Base-by-base conservation (phyloP, 2,329 filamentous ascomycete species). In the Pezicula neosporulosa region DNA sequence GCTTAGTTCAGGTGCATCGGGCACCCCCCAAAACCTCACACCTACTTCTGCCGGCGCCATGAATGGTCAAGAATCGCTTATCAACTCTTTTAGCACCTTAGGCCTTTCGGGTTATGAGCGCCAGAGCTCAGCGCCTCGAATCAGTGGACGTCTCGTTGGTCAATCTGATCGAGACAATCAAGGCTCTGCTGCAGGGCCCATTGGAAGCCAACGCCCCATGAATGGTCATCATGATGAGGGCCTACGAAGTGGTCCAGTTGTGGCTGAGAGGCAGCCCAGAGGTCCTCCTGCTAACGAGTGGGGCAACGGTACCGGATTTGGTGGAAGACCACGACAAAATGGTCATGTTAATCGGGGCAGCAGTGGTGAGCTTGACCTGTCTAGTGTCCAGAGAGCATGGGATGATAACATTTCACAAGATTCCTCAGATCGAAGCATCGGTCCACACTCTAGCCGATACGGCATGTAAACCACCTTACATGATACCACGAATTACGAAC, bases 11-110 rank as follows among this genome's bases (percentile, higher is more conserved):
- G 77, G 73, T 35, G 76, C 81, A 28, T 83, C 83, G 39, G 84
- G 80, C 64, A 87, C 85, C 19, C 84, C 85, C 9, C 30, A 10
- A 8, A 86, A 80, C 47, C 73, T 87, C 53, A 87, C 85, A 3
- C 82, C 92, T 5, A 92, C 93, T 3, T 97, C 92, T 58, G 92
- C 93, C 6, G 92, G 90, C 44, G 71, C 69, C 41, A 67, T 77
- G 48, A 61, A 56, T 33, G 55, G 51, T 18, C 60, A 62, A 13
- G 63, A 64, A 16, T 65, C 60, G 35, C 55, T 68, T 13, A 35
- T 61, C 21, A 62, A 85, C 61, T 83, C 82, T 51, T 74, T 89
- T 54, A 75, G 75, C 52, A 77, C 77, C 56, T 77, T 88, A 70
- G 80, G 74, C 49, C 71, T 88, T 36, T 78, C 78, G 30, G 74